Conservation (phyloP, 129 eudicot genomes). For the Flaveria linearis region DNA sequence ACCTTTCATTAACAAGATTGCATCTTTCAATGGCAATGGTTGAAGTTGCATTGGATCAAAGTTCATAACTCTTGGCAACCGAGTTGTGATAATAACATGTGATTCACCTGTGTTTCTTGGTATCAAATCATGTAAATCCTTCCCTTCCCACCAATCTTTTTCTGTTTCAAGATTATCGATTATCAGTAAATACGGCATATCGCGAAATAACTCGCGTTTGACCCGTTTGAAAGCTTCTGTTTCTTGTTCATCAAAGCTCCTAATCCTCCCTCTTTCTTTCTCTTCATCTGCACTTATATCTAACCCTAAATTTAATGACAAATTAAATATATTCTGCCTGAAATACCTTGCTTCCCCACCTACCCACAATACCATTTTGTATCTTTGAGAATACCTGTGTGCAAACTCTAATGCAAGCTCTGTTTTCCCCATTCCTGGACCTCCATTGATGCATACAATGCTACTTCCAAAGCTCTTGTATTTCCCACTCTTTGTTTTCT, state of each 20-base stretch:
- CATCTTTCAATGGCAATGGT: constrained; percentile 67
- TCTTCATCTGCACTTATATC: constrained; percentile 91
- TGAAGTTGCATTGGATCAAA: constrained; percentile 71
- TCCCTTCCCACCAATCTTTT: constrained; percentile 98
- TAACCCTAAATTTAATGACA: constrained; percentile 65
- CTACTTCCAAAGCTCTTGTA: constrained; percentile 56
- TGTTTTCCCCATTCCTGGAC: constrained; percentile 81
- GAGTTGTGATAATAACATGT: constrained; percentile 80
- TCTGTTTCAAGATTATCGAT: constrained; percentile 84
- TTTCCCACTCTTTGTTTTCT: constrained; percentile 72
- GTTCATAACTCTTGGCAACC: constrained; percentile 69
- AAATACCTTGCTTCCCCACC: constrained; percentile 83
- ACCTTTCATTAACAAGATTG: constrained; percentile 67
- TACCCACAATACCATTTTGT: constrained; percentile 91
- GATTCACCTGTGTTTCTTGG: constrained; percentile 85
- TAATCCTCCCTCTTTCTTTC: constrained; percentile 84
- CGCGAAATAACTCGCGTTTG: constrained; percentile 75
- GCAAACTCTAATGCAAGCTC: constrained; percentile 91
- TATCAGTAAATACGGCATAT: constrained; percentile 75
- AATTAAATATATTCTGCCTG: constrained; percentile 72
- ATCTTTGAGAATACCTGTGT: constrained; percentile 63
- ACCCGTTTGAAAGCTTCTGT: constrained; percentile 87
- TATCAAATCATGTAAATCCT: constrained; percentile 77
- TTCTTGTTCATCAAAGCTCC: constrained; percentile 90
- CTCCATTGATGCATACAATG: constrained; percentile 72